A percentile compares a stretch with the other conserved stretches of the same genome.
Conservation (phyloP, 331 rosid species). For the Spiraea crenata region DNA sequence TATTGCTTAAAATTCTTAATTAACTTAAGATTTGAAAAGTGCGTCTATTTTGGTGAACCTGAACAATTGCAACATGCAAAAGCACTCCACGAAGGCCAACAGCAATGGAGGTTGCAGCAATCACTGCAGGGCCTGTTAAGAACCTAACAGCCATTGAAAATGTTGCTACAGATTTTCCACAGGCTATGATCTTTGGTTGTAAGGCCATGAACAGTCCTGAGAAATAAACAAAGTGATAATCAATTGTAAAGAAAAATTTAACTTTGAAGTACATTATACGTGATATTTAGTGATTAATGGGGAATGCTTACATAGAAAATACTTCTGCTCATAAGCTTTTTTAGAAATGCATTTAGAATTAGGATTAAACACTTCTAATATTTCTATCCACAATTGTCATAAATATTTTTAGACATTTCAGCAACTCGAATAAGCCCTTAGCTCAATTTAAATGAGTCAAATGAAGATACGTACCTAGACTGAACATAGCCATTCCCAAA, state of each 20-base stretch:
- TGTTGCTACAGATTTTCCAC: constrained; percentile 92
- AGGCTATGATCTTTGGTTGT: constrained; percentile 90
- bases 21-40: not conserved
- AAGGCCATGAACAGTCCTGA: constrained; percentile 95
- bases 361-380: no score
- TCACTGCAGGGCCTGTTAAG: constrained; percentile 97
- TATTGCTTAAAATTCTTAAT: not conserved
- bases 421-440: no score
- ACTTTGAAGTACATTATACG: not conserved
- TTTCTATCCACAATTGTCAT: no score
- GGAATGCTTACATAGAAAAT: no score
- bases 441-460: not conserved
- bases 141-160: constrained; percentile 97
- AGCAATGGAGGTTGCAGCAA: constrained; percentile 86
- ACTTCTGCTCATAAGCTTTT: no score
- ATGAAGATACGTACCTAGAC: constrained; percentile 53
- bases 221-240: not conserved
- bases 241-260: not conserved
- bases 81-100: constrained; percentile 85
- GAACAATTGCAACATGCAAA: constrained; percentile 87
- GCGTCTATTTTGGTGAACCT: constrained; percentile 41
- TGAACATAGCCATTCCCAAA: constrained; percentile 99
- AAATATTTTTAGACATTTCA: no score
- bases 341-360: no score
- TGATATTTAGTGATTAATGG: no score